These are phyloP conservation scores for Termitomyces sp. DNA, from an alignment of 768 basidiomycete species.

Conservation along the genomic window DNA sequence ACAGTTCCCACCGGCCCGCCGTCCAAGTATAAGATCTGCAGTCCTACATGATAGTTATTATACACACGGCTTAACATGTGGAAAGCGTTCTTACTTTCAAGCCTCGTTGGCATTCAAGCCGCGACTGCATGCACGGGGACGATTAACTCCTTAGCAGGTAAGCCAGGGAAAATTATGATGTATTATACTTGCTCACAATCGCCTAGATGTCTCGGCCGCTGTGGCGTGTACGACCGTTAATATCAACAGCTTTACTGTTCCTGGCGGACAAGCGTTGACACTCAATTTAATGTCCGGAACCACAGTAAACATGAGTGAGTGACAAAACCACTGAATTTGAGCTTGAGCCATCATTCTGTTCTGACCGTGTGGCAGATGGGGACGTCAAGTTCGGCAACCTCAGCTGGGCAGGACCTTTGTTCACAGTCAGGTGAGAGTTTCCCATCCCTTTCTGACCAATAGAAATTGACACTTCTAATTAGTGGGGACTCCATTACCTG, in stretches of 20 bases:
- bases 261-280: slow-evolving; percentile 47
- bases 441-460: neutral
- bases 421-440: slow-evolving; percentile 40
- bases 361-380: slow-evolving; percentile 37
- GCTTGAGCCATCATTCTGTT: neutral
- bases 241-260: slow-evolving; percentile 54
- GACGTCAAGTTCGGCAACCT: slow-evolving; percentile 52
- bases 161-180: slow-evolving; percentile 9
- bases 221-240: slow-evolving; percentile 55
- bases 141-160: slow-evolving; percentile 46
- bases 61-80: slow-evolving; percentile 4
- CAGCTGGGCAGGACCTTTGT: slow-evolving; percentile 53
- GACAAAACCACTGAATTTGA: neutral
- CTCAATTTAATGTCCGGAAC: slow-evolving; percentile 44
- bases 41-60: neutral
- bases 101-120: slow-evolving; percentile 10
- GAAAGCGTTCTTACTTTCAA: slow-evolving; percentile 5
- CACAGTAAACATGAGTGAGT: slow-evolving; percentile 54
- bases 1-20: slow-evolving; percentile 8
- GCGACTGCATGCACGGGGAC: slow-evolving; percentile 42
- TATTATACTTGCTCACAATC: neutral
- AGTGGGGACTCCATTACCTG: slow-evolving; percentile 50
- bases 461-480: neutral
- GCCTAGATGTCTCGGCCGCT: slow-evolving; percentile 44
- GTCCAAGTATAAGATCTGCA: slow-evolving; percentile 8